phyloP scores from a whole-genome alignment of 1,284 basidiomycete species.

The Pseudozyma flocculosa region DNA sequence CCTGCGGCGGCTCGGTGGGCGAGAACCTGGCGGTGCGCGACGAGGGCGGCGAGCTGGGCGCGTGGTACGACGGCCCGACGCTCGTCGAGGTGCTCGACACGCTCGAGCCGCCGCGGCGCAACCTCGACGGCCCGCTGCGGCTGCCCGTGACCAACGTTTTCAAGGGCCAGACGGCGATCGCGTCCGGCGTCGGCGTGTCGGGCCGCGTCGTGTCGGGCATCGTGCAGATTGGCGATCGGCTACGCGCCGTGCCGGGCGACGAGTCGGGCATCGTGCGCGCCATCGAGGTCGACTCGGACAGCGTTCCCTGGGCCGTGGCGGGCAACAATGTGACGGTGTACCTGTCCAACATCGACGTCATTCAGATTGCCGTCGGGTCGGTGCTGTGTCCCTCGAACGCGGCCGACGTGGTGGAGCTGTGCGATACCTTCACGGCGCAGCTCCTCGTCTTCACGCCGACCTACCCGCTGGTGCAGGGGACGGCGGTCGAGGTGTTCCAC shows the following conservation, averaged over 20 bases:
- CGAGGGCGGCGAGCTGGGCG: constrained; percentile 63
- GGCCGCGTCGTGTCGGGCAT: constrained; percentile 86
- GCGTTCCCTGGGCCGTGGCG: constrained; percentile 81
- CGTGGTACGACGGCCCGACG: constrained; percentile 85
- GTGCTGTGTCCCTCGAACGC: constrained; percentile 75
- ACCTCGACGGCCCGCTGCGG: constrained; percentile 75
- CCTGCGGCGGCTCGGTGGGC: constrained; percentile 85
- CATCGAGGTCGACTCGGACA: constrained; percentile 80
- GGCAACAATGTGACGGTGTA: constrained; percentile 86
- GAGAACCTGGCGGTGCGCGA: constrained; percentile 68
- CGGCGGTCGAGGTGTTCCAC: constrained; percentile 81
- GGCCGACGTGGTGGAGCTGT: constrained; percentile 69
- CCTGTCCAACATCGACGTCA: constrained; percentile 78
- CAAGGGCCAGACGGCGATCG: constrained; percentile 73
- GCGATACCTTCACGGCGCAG: constrained; percentile 75
- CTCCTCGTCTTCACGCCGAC: constrained; percentile 92
- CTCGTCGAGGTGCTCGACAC: constrained; percentile 74
- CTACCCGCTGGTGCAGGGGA: constrained; percentile 82
- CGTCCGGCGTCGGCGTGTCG: constrained; percentile 73
- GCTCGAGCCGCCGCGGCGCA: constrained; percentile 73
- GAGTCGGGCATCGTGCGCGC: constrained; percentile 77
- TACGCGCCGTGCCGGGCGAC: constrained; percentile 87
- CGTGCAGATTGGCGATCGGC: constrained; percentile 84
- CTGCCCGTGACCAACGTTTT: constrained; percentile 94
- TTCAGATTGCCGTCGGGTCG: constrained; percentile 79